Conservation (phyloP, 1,139 yeast species). For the Scheffersomyces quercinus region DNA sequence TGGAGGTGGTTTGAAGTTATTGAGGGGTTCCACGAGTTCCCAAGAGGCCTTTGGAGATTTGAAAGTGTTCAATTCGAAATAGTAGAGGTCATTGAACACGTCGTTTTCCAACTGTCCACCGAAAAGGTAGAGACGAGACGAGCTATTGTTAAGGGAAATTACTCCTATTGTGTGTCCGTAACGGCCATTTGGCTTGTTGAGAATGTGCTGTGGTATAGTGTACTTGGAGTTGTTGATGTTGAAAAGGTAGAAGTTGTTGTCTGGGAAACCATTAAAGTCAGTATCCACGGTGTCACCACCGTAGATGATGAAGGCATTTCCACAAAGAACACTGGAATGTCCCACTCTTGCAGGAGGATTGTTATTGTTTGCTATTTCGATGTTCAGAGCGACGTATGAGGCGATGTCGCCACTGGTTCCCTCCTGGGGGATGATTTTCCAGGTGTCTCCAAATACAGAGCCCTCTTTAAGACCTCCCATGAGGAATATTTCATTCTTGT, state of each 20-base stretch:
- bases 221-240: slow-evolving; percentile 88
- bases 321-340: slow-evolving; percentile 88
- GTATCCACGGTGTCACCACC: slow-evolving; percentile 96
- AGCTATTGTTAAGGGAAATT: slow-evolving; percentile 62
- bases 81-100: slow-evolving; percentile 81
- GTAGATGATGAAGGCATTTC: slow-evolving; percentile 91
- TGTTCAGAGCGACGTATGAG: slow-evolving; percentile 56
- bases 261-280: slow-evolving; percentile 78
- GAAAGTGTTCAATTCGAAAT: slow-evolving; percentile 86
- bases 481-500: slow-evolving; percentile 78
- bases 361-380: slow-evolving; percentile 52
- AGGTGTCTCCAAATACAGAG: slow-evolving; percentile 91
- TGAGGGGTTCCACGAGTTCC: slow-evolving; percentile 66
- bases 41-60: slow-evolving; percentile 82
- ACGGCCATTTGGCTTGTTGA: slow-evolving; percentile 85
- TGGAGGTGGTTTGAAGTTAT: slow-evolving; percentile 75
- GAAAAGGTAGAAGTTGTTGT: slow-evolving; percentile 83
- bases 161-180: slow-evolving; percentile 83
- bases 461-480: slow-evolving; percentile 97
- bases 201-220: slow-evolving; percentile 84
- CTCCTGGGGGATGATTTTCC: slow-evolving; percentile 65
- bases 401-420: slow-evolving; percentile 22
- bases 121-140: slow-evolving; percentile 77
- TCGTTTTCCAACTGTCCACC: slow-evolving; percentile 95
- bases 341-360: slow-evolving; percentile 97